Conservation (phyloP, 148 eudicot genomes). For the Camellia sinensis region DNA sequence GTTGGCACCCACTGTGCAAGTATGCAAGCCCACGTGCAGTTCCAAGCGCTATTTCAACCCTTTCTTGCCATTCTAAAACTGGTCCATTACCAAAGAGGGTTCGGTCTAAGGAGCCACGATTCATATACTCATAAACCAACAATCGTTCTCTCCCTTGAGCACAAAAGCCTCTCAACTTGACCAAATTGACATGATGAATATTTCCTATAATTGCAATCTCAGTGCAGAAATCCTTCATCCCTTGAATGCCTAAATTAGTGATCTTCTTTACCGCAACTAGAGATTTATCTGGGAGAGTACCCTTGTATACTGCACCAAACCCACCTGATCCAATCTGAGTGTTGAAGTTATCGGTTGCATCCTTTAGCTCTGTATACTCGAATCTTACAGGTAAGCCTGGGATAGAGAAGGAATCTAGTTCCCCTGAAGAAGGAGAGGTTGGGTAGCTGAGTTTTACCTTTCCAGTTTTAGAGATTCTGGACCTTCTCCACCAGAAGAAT, state of each 20-base stretch:
- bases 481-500: slow-evolving; percentile 48
- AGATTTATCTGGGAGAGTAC: slow-evolving; percentile 50
- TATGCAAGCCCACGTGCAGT: slow-evolving; percentile 83
- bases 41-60: slow-evolving; percentile 71
- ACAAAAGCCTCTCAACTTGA: slow-evolving; percentile 73
- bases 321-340: slow-evolving; percentile 76
- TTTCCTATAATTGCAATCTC: slow-evolving; percentile 82
- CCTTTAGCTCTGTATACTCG: slow-evolving; percentile 47
- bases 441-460: slow-evolving; percentile 19
- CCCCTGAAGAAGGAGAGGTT: slow-evolving; percentile 39
- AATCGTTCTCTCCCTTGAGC: slow-evolving; percentile 61
- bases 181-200: slow-evolving; percentile 77
- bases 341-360: slow-evolving; percentile 66
- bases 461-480: slow-evolving; percentile 20
- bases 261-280: slow-evolving; percentile 77
- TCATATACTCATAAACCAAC: slow-evolving; percentile 84
- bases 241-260: slow-evolving; percentile 55
- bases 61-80: slow-evolving; percentile 82
- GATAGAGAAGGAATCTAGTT: slow-evolving; percentile 57
- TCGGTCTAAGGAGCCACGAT: slow-evolving; percentile 69
- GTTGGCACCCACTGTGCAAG: slow-evolving; percentile 68
- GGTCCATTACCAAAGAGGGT: slow-evolving; percentile 72
- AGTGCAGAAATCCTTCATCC: slow-evolving; percentile 71
- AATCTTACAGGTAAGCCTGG: slow-evolving; percentile 74
- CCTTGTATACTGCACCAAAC: slow-evolving; percentile 75